These are phyloP conservation scores for Tulasnella sp. DNA, from an alignment of 768 basidiomycete genomes.

Conservation along the genomic window DNA sequence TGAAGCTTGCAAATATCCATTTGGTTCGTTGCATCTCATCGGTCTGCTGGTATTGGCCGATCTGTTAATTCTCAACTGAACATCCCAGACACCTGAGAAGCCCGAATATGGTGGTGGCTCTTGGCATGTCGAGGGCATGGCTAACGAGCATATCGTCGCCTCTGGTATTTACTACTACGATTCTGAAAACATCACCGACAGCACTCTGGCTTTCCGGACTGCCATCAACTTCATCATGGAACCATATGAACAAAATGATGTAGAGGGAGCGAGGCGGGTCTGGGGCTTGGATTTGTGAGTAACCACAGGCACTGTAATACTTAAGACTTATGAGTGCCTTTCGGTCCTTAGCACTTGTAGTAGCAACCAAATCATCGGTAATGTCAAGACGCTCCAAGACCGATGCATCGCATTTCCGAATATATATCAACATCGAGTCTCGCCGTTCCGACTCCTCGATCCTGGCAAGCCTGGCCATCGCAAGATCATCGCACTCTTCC, in stretches of 20 bases:
- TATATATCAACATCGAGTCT: slow-evolving; percentile 15
- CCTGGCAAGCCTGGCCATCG: slow-evolving; percentile 10
- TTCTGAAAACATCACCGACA: slow-evolving; percentile 27
- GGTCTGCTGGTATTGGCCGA: too few species aligned
- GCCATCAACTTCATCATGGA: slow-evolving; percentile 21
- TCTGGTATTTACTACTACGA: slow-evolving; percentile 21
- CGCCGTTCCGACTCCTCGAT: slow-evolving; percentile 8
- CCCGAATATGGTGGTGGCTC: slow-evolving; percentile 38
- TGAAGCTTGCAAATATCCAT: slow-evolving; percentile 28
- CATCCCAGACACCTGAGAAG: slow-evolving; percentile 26
- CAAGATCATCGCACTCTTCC: slow-evolving; percentile 14
- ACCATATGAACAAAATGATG: slow-evolving; percentile 19
- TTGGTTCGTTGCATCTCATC: slow-evolving; percentile 14
- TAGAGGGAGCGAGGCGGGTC: slow-evolving; percentile 27
- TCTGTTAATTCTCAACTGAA: not conserved
- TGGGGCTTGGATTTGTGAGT: slow-evolving; percentile 33
- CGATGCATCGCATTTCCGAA: slow-evolving; percentile 17
- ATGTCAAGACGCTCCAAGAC: not conserved
- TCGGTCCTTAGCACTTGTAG: not conserved
- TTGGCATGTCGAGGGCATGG: slow-evolving; percentile 33
- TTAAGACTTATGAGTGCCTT: too few species aligned
- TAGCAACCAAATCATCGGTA: slow-evolving; percentile 2
- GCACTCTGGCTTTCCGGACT: slow-evolving; percentile 26
- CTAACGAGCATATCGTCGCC: slow-evolving; percentile 26
- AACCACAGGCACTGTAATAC: too few species aligned